Conservation (phyloP, 306 rosid species). For the Cyamopsis tetragonoloba region DNA sequence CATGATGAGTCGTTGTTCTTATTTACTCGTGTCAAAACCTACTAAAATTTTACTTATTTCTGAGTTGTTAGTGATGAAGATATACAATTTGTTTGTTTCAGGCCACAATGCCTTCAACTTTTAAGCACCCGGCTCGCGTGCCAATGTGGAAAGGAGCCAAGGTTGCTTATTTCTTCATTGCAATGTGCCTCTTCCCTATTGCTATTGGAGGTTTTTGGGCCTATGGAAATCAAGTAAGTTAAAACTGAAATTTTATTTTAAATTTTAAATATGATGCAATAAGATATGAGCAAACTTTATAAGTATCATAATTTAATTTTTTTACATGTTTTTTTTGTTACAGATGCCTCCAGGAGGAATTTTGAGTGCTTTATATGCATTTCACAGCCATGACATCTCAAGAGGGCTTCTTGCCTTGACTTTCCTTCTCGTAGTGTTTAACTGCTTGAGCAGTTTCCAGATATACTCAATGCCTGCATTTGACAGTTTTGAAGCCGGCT, state of each 20-base stretch:
- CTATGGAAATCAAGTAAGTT: conserved; percentile 91
- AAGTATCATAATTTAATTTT: no score
- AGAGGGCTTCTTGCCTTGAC: conserved; percentile 82
- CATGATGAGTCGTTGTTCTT: no score
- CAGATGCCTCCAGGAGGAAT: conserved; percentile 99
- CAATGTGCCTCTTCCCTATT: conserved; percentile 90
- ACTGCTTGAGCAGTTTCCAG: conserved; percentile 94
- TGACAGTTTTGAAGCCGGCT: conserved; percentile 97
- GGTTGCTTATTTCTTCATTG: conserved; percentile 95
- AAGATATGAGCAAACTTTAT: no score
- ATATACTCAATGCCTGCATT: conserved; percentile 98
- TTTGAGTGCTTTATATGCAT: conserved; percentile 75
- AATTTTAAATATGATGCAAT: not conserved
- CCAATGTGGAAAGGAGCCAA: conserved; percentile 99
- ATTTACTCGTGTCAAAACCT: no score
- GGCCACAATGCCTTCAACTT: conserved; percentile 99
- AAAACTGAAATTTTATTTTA: not conserved
- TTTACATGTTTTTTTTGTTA: not conserved
- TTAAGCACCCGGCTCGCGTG: conserved; percentile 97
- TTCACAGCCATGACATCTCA: conserved; percentile 84
- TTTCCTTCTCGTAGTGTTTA: conserved; percentile 92
- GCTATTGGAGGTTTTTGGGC: conserved; percentile 99
- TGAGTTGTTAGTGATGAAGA: not conserved
- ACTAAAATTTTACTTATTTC: no score
- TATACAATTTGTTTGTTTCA: conserved; percentile 24